phyloP scores from a whole-genome alignment of 1,139 yeast species.

The Groenewaldozyma sp. region DNA sequence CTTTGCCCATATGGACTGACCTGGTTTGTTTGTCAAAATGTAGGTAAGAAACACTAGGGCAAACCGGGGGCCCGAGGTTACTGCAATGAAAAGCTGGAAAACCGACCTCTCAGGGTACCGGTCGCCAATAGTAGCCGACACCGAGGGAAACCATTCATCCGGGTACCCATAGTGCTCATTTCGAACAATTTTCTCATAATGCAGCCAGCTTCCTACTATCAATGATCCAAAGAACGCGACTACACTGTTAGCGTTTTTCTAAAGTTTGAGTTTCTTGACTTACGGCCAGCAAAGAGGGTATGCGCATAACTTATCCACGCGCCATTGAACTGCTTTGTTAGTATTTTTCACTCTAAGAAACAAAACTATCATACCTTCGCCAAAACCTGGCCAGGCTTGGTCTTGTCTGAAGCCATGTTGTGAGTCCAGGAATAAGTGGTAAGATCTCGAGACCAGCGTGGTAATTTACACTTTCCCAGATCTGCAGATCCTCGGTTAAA shows the following conservation, averaged over 20 bases:
- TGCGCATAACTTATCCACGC: constrained; percentile 61
- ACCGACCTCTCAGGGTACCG: constrained; percentile 91
- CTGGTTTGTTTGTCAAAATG: constrained; percentile 31
- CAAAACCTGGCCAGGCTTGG: constrained; percentile 1
- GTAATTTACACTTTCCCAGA: too few relatives aligned
- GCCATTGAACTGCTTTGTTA: constrained; percentile 39
- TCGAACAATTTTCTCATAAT: constrained; percentile 76
- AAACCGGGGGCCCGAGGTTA: constrained; percentile 62
- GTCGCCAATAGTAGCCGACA: constrained; percentile 94
- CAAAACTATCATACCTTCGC: background rate
- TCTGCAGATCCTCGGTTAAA: too few relatives aligned
- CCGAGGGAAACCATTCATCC: constrained; percentile 98
- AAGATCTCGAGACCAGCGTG: too few relatives aligned
- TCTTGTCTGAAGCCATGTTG: background rate
- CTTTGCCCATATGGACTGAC: constrained; percentile 34
- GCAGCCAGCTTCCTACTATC: constrained; percentile 60
- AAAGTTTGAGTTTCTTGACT: constrained; percentile 6
- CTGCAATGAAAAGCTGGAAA: constrained; percentile 64
- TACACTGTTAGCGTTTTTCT: constrained; percentile 3
- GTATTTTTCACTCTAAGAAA: background rate
- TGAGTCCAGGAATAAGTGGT: too few relatives aligned
- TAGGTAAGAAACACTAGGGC: constrained; percentile 56
- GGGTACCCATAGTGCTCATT: constrained; percentile 87
- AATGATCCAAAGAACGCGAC: constrained; percentile 70
- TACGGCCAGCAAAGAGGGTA: constrained; percentile 50